phyloP scores from a whole-genome alignment of 2,329 filamentous ascomycete species.

The Acephala macrosclerotiorum region DNA sequence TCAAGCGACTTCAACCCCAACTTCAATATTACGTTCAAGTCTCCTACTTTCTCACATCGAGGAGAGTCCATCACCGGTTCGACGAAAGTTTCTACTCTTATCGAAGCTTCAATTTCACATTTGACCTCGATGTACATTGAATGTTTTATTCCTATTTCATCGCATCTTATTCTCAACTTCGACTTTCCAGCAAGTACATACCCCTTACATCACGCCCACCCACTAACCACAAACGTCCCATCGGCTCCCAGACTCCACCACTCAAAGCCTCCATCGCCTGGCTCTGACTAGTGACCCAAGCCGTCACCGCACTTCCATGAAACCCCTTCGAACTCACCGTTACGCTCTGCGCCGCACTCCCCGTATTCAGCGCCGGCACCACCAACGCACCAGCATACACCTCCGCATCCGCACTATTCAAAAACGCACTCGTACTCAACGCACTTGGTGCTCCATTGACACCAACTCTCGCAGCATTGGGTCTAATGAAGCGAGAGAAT shows the following conservation, averaged over 20 bases:
- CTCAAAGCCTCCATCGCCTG: constrained; percentile 13
- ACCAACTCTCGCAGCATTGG: constrained; percentile 18
- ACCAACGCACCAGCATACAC: constrained; percentile 14
- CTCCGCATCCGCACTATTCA: constrained; percentile 21
- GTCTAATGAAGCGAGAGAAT: constrained; percentile 24
- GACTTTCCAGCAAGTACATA: too few species aligned
- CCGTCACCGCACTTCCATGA: constrained; percentile 6
- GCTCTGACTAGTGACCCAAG: constrained; percentile 22
- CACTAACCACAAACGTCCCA: constrained; percentile 21
- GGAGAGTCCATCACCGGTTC: too few species aligned
- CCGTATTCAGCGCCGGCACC: constrained; percentile 27
- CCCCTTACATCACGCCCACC: constrained; percentile 14
- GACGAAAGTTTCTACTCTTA: too few species aligned
- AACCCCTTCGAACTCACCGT: constrained; percentile 11
- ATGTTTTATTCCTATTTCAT: too few species aligned
- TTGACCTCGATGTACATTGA: too few species aligned
- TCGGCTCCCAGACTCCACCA: constrained; percentile 17
- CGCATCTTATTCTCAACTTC: too few species aligned
- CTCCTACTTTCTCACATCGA: too few species aligned
- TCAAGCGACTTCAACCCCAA: too few species aligned
- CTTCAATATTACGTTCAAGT: too few species aligned
- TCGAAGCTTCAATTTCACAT: too few species aligned
- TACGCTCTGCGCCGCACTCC: constrained; percentile 10
- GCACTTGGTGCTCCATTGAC: constrained; percentile 9
- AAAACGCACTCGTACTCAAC: constrained; percentile 20